These are phyloP conservation scores for Plasmodium berghei DNA, from an alignment of 169 alveolate species.

Conservation along the genomic window DNA sequence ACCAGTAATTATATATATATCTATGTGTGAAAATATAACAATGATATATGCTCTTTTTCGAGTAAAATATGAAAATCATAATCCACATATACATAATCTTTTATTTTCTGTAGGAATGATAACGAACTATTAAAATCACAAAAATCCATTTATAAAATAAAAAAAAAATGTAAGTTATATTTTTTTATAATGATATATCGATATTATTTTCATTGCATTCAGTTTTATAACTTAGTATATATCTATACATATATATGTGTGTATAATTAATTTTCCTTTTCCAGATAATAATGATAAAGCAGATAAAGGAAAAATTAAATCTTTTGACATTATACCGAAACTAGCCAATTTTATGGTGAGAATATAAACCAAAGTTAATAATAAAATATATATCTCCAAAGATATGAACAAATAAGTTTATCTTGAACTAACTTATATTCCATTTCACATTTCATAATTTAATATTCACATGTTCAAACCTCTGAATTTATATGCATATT, in stretches of 20 bases:
- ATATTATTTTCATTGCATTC: not conserved
- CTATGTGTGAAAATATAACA: not conserved
- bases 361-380: constrained; percentile 2
- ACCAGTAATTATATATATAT: constrained; percentile 37
- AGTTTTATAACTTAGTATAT: not conserved
- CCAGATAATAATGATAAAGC: constrained; percentile 20
- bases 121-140: constrained; percentile 58
- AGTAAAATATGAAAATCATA: not conserved
- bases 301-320: constrained; percentile 22
- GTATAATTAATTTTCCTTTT: not conserved
- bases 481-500: constrained; percentile 8
- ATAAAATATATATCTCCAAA: not conserved
- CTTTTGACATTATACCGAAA: constrained; percentile 64
- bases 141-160: constrained; percentile 44
- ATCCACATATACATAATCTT: not conserved
- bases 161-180: constrained; percentile 54
- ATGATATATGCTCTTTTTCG: not conserved
- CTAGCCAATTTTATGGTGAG: constrained; percentile 67
- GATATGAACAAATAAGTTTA: not conserved
- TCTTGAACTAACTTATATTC: not conserved
- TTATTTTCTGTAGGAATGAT: constrained; percentile 37
- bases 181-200: not conserved
- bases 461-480: not conserved
- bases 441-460: not conserved
- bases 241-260: not conserved